Conservation (phyloP, 345 rosid species). For the Aegle marmelos region DNA sequence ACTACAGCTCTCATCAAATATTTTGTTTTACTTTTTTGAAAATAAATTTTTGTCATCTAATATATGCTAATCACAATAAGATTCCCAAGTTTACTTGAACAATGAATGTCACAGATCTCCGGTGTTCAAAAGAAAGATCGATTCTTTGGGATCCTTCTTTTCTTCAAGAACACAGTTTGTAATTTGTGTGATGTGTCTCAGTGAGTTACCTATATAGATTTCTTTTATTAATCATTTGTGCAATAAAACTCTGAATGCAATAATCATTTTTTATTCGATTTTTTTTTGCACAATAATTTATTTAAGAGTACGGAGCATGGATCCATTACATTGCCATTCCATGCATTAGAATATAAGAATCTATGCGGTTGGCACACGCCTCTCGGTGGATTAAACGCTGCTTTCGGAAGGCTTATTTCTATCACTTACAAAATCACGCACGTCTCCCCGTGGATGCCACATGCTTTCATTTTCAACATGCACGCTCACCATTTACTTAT, state of each 20-base stretch:
- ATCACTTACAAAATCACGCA: not conserved
- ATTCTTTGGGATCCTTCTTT: no score
- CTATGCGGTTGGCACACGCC: slow-evolving; percentile 3
- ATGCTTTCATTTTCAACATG: not conserved
- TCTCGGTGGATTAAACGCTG: not conserved
- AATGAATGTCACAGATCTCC: not conserved
- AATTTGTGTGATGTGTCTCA: not conserved
- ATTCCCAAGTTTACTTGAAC: not conserved
- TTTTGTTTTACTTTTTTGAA: no score
- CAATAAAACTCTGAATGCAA: not conserved
- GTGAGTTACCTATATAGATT: not conserved
- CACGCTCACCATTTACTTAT: no score
- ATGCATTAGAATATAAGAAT: no score
- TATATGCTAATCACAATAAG: no score
- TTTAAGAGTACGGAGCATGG: not conserved
- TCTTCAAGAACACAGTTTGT: no score
- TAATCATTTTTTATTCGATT: not conserved
- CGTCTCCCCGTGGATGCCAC: slow-evolving; percentile 3
- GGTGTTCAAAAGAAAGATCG: not conserved
- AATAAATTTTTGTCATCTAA: no score
- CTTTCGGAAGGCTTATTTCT: not conserved
- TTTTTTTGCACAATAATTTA: not conserved
- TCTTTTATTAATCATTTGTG: not conserved
- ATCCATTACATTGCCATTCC: no score
- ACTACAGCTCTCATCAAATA: not conserved